Evolutionary conservation across 202 grass and related monocot genomes (phyloP).

Genomic region (Tripidium arundinaceum): DNA sequence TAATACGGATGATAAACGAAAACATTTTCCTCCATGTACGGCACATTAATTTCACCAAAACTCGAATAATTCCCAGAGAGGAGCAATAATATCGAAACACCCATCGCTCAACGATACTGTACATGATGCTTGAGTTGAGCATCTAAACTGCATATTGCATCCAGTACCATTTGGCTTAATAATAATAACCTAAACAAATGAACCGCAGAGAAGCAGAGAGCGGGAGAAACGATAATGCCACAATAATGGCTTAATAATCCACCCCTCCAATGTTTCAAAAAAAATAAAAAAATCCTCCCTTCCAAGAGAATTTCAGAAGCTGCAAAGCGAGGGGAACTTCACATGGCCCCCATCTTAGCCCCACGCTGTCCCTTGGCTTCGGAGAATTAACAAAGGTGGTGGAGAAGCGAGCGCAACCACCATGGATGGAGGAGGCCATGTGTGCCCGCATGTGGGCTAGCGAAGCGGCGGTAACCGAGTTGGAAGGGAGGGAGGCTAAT

Average conservation of each 20-base stretch:
- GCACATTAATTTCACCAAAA: background rate
- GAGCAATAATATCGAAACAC: background rate
- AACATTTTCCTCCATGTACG: background rate
- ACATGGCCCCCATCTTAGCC: slow-evolving; percentile 76
- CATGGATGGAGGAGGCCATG: slow-evolving; percentile 44
- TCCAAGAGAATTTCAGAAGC: slow-evolving; percentile 31
- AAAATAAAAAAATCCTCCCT: slow-evolving; percentile 30
- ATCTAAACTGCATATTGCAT: background rate
- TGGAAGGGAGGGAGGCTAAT: slow-evolving; percentile 37
- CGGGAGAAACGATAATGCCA: background rate
- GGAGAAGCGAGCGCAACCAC: background rate
- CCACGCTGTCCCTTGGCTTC: slow-evolving; percentile 24
- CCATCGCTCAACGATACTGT: background rate
- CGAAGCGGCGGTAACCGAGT: slow-evolving; percentile 33
- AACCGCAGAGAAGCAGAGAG: background rate
- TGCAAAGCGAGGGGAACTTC: slow-evolving; percentile 35
- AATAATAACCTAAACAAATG: background rate
- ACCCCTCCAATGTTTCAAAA: too few species aligned
- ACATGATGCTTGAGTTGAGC: background rate
- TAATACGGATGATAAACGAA: background rate
- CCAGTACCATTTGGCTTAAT: background rate
- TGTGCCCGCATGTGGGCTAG: slow-evolving; percentile 67
- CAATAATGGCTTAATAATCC: slow-evolving; percentile 39
- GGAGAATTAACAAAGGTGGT: slow-evolving; percentile 22
- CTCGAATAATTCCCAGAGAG: background rate